Conservation (phyloP, 352 stramenopile genomes). For the Globisporangium uncinulatum region DNA sequence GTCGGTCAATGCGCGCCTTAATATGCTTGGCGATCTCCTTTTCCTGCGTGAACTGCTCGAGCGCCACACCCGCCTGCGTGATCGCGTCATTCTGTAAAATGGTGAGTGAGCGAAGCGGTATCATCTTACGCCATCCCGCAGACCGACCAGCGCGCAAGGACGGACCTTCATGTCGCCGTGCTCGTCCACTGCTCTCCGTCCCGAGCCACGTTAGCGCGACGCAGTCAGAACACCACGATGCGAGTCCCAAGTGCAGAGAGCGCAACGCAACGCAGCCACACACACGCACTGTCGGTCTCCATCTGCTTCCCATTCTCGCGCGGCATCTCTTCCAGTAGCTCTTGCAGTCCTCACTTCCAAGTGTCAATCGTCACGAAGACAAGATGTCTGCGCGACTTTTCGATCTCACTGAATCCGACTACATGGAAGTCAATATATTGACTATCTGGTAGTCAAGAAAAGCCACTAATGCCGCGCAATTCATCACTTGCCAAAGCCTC, state of each 20-base stretch:
- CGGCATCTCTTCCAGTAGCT: slow-evolving; percentile 20
- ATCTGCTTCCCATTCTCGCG: slow-evolving; percentile 74
- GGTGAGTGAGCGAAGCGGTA: no score
- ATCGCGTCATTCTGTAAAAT: slow-evolving; percentile 50
- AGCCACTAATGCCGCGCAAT: no score
- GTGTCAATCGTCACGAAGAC: slow-evolving; percentile 1
- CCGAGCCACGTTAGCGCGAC: background rate
- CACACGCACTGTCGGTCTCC: slow-evolving; percentile 67
- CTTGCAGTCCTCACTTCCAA: background rate
- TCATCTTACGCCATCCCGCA: background rate
- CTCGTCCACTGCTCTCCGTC: slow-evolving; percentile 58
- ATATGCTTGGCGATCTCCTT: slow-evolving; percentile 74
- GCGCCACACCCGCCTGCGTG: slow-evolving; percentile 50
- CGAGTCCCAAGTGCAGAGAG: no score
- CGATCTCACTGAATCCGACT: no score
- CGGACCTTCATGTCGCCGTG: slow-evolving; percentile 76
- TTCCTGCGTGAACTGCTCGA: slow-evolving; percentile 75
- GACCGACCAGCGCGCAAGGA: background rate
- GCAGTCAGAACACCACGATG: background rate
- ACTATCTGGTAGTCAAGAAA: no score
- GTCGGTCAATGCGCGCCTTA: background rate
- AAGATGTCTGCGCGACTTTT: no score
- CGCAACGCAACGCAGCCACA: background rate
- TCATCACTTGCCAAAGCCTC: background rate
- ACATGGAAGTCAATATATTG: no score